These are phyloP conservation scores for Sporothrix pseudoabietina DNA, from an alignment of 2,329 filamentous ascomycete species.

Conservation along the genomic window DNA sequence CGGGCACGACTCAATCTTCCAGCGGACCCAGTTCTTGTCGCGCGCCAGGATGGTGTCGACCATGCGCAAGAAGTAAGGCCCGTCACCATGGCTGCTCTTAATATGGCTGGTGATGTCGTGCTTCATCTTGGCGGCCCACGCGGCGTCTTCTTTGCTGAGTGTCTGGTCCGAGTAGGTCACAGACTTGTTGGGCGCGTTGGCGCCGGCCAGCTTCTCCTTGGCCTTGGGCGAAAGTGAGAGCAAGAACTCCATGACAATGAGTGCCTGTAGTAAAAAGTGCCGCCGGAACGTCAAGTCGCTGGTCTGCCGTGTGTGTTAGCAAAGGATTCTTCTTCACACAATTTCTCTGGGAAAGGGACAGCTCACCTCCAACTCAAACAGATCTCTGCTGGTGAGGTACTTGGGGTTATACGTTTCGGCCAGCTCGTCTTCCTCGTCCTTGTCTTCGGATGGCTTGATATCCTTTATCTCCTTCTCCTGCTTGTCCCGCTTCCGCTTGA, in stretches of 20 bases:
- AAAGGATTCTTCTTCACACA: neutral
- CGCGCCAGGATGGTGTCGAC: conserved; percentile 93
- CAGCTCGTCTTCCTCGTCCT: conserved; percentile 56
- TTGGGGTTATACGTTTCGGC: conserved; percentile 89
- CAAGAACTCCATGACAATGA: conserved; percentile 93
- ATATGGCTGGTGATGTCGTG: conserved; percentile 79
- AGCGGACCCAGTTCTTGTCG: conserved; percentile 98
- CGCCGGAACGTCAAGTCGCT: conserved; percentile 92
- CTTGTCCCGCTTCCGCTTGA: conserved; percentile 68
- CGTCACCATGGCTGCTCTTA: conserved; percentile 71
- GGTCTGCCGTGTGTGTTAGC: conserved; percentile 55
- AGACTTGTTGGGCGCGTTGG: conserved; percentile 75
- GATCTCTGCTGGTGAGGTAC: conserved; percentile 93
- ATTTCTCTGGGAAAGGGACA: neutral
- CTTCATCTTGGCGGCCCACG: conserved; percentile 83
- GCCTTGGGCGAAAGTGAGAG: conserved; percentile 82
- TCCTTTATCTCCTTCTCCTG: conserved; percentile 43
- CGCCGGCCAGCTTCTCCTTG: conserved; percentile 73
- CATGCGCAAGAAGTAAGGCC: conserved; percentile 93
- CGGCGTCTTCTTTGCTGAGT: conserved; percentile 80
- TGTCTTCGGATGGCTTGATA: conserved; percentile 52
- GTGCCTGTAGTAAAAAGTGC: conserved; percentile 90
- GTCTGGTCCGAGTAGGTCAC: conserved; percentile 78
- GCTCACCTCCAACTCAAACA: conserved; percentile 90
- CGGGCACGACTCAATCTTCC: conserved; percentile 94